A percentile compares a stretch with the other conserved stretches of the same genome.
These are phyloP conservation scores for Pochonia chlamydosporia DNA, from an alignment of 2,329 filamentous ascomycete genomes.

Conservation along the genomic window DNA sequence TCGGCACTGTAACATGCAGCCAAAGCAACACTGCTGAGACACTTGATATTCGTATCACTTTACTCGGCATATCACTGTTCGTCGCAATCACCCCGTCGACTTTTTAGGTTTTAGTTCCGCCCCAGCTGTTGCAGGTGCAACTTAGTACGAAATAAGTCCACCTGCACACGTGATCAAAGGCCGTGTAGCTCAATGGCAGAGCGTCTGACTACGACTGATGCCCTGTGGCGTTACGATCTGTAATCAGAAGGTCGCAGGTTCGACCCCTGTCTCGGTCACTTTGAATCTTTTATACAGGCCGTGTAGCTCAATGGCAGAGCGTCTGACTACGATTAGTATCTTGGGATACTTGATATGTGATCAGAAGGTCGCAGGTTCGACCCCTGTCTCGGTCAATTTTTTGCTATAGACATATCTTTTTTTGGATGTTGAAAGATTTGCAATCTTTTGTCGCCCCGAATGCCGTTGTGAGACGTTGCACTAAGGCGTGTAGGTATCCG, in stretches of 20 bases:
- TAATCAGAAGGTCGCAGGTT: conserved; percentile 19
- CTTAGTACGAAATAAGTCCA: neutral
- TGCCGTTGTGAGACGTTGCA: too few relatives aligned
- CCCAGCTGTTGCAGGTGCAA: fast-evolving
- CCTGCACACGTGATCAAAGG: conserved; percentile 3
- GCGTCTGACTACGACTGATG: conserved; percentile 35
- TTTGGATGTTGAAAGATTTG: too few relatives aligned
- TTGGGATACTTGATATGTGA: neutral
- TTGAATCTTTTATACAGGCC: conserved; percentile 10
- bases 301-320: conserved; percentile 36
- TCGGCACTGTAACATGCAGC: too few relatives aligned
- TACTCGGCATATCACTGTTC: too few relatives aligned
- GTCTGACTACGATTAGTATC: conserved; percentile 32
- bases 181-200: conserved; percentile 35
- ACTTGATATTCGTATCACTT: too few relatives aligned
- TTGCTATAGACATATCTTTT: too few relatives aligned
- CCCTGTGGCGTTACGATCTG: neutral
- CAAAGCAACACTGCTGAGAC: too few relatives aligned
- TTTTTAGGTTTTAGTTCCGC: too few relatives aligned
- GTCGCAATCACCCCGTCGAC: too few relatives aligned
- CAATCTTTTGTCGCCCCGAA: too few relatives aligned
- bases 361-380: conserved; percentile 20
- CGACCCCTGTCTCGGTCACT: conserved; percentile 19
- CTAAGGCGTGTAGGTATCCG: too few relatives aligned
- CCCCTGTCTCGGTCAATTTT: conserved; percentile 15